Evolutionary conservation across 75 land plant species (phyloP).

Genomic region (Isoetes taiwanensis): DNA sequence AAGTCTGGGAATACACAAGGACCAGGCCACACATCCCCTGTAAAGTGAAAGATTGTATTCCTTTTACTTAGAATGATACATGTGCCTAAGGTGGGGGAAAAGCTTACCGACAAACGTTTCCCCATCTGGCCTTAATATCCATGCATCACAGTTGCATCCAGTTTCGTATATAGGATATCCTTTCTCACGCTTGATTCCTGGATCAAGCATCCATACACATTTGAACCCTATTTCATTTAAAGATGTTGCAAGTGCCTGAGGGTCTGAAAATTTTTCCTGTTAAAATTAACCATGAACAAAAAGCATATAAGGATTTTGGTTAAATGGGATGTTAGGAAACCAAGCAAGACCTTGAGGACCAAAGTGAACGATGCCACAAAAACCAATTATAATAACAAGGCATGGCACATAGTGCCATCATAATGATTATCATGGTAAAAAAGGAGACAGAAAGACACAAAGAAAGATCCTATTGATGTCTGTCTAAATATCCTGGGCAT

Average conservation of each 20-base stretch:
- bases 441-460: no score
- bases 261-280: constrained; percentile 69
- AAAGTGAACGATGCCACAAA: no score
- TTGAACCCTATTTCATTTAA: constrained; percentile 65
- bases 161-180: constrained; percentile 78
- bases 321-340: no score
- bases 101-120: constrained; percentile 60
- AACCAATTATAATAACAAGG: constrained; percentile 5
- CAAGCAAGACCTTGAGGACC: no score
- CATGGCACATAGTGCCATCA: no score
- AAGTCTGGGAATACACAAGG: constrained; percentile 89
- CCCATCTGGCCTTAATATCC: constrained; percentile 56
- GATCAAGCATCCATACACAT: constrained; percentile 98
- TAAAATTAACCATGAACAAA: background rate
- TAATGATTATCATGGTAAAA: no score
- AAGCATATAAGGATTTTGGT: no score
- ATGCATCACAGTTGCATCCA: constrained; percentile 51
- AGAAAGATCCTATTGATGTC: no score
- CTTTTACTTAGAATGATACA: background rate
- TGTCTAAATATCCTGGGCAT: no score
- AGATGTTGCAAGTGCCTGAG: constrained; percentile 44
- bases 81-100: background rate
- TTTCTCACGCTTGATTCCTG: constrained; percentile 74
- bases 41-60: background rate
- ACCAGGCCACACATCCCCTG: constrained; percentile 98